phyloP scores from a whole-genome alignment of 345 rosid genomes.

The Clausena lansium region DNA sequence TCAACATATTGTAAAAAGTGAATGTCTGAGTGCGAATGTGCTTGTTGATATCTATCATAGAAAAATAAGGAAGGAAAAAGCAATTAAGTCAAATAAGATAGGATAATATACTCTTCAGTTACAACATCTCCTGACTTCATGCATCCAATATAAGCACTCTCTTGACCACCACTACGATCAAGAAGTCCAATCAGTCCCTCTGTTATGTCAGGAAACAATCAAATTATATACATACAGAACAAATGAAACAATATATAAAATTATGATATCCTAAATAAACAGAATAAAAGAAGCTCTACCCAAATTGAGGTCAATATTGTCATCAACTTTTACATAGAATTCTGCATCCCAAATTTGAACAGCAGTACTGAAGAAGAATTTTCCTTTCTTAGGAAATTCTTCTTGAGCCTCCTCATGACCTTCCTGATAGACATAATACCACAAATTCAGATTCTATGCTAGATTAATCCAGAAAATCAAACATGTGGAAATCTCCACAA shows the following conservation, averaged over 20 bases:
- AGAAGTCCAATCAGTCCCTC: slow-evolving; percentile 82
- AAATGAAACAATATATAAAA: slow-evolving; percentile 3
- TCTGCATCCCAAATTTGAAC: slow-evolving; percentile 96
- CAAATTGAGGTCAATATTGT: slow-evolving; percentile 71
- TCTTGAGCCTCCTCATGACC: slow-evolving; percentile 94
- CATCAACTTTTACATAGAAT: slow-evolving; percentile 86
- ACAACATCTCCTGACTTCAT: slow-evolving; percentile 97
- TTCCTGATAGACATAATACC: slow-evolving; percentile 49
- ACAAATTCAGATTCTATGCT: slow-evolving; percentile 13
- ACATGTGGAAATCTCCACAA: neutral
- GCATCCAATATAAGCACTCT: slow-evolving; percentile 83
- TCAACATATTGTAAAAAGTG: neutral
- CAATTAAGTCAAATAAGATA: slow-evolving; percentile 11
- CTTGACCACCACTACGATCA: slow-evolving; percentile 65
- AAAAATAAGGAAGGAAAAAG: neutral
- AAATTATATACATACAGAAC: neutral
- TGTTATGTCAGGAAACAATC: slow-evolving; percentile 30
- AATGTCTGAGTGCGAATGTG: neutral
- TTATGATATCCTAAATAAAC: slow-evolving; percentile 9
- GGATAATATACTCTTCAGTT: slow-evolving; percentile 53
- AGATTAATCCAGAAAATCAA: slow-evolving; percentile 2
- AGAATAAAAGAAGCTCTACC: slow-evolving; percentile 43
- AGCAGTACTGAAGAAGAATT: slow-evolving; percentile 80
- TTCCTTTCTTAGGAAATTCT: slow-evolving; percentile 85
- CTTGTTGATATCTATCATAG: neutral